Percentiles rank a stretch among this genome's conserved stretches.
These are phyloP conservation scores for Citrullus mucosospermus DNA, from an alignment of 306 rosid genomes.

Conservation along the genomic window DNA sequence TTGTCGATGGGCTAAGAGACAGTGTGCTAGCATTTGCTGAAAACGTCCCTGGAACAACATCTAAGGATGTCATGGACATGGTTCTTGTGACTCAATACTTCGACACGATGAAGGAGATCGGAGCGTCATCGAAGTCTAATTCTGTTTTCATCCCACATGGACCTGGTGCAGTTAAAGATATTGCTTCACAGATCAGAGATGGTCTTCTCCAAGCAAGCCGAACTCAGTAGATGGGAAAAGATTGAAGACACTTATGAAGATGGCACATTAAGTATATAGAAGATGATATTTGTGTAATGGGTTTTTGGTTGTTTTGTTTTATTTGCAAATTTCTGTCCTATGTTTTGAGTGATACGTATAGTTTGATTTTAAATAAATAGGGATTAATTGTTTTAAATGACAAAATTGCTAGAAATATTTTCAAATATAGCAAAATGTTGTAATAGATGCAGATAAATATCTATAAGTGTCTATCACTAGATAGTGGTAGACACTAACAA, in stretches of 20 bases:
- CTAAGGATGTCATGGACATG: conserved; percentile 53
- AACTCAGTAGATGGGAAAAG: background rate
- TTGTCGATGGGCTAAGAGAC: conserved; percentile 47
- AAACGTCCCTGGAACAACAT: conserved; percentile 39
- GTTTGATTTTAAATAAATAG: too few relatives aligned
- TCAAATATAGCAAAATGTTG: too few relatives aligned
- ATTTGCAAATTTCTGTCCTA: background rate
- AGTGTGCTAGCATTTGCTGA: conserved; percentile 43
- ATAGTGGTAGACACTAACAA: too few relatives aligned
- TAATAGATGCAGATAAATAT: too few relatives aligned
- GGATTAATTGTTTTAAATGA: too few relatives aligned
- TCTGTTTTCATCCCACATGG: conserved; percentile 46
- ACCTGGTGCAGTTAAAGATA: conserved; percentile 40
- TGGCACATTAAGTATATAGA: background rate
- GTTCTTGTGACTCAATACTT: conserved; percentile 46
- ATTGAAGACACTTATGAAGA: background rate
- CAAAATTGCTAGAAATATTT: too few relatives aligned
- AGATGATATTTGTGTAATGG: background rate
- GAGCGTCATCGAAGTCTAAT: conserved; percentile 34
- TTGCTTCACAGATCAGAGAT: conserved; percentile 36
- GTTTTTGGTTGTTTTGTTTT: background rate
- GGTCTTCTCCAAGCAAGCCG: conserved; percentile 37
- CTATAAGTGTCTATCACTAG: too few relatives aligned
- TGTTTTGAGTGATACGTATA: background rate
- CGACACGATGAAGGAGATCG: conserved; percentile 45